Evolutionary conservation across 1,139 yeast genomes (phyloP).

Genomic region (Diutina rugosa): DNA sequence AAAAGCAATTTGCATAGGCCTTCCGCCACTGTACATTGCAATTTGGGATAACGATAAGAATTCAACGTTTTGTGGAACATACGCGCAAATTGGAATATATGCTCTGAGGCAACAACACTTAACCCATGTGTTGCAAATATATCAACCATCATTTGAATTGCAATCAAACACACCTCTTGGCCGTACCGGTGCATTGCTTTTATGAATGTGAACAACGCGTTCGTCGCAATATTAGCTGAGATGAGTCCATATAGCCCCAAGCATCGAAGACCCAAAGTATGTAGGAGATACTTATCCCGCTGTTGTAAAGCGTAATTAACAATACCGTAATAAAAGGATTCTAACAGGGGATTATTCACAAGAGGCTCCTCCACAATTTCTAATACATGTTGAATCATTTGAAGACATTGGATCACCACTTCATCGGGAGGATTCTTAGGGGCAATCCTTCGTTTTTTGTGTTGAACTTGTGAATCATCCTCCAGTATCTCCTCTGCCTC

Average conservation of each 20-base stretch:
- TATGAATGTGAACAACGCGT: neutral
- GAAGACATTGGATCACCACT: constrained; percentile 51
- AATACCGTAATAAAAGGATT: constrained; percentile 30
- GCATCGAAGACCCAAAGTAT: neutral
- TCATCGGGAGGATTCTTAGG: constrained; percentile 33
- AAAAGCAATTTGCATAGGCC: constrained; percentile 75
- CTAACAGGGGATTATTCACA: constrained; percentile 52
- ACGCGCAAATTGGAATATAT: constrained; percentile 46
- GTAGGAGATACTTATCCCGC: neutral
- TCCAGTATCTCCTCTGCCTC: constrained; percentile 8
- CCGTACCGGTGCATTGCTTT: constrained; percentile 42
- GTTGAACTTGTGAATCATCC: constrained; percentile 3
- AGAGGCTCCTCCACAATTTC: constrained; percentile 56
- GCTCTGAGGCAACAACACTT: constrained; percentile 44
- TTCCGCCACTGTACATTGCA: constrained; percentile 77
- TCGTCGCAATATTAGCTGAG: neutral
- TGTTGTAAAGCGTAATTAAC: neutral
- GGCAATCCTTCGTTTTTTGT: constrained; percentile 20
- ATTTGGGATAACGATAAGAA: constrained; percentile 42
- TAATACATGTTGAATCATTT: constrained; percentile 58
- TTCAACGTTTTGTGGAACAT: constrained; percentile 56
- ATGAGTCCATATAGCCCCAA: neutral
- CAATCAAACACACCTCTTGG: constrained; percentile 44
- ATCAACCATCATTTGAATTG: constrained; percentile 66
- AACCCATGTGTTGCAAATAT: constrained; percentile 68